These are phyloP conservation scores for Alternaria angustiovoidea DNA, from an alignment of 2,329 filamentous ascomycete genomes.

Conservation along the genomic window DNA sequence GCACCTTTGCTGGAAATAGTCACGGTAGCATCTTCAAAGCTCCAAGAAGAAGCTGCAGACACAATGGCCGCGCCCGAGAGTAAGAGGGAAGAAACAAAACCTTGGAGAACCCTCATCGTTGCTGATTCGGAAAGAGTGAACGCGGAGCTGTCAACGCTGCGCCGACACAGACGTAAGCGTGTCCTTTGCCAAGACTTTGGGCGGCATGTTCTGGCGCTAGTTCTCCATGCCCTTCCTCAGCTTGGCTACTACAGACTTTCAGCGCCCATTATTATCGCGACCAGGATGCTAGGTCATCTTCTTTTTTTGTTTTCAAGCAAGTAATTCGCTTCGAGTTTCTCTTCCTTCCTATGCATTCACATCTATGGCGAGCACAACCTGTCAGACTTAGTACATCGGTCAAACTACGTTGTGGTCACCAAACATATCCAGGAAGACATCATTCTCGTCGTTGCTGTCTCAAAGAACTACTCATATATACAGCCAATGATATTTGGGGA, in stretches of 20 bases:
- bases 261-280: no score
- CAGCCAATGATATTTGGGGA: not conserved
- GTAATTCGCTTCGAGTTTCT: no score
- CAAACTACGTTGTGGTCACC: not conserved
- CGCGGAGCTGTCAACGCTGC: slow-evolving; percentile 34
- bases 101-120: slow-evolving; percentile 54
- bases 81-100: slow-evolving; percentile 54
- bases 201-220: slow-evolving; percentile 21
- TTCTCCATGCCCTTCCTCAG: not conserved
- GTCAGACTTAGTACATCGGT: not conserved
- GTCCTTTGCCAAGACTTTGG: slow-evolving; percentile 25
- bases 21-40: slow-evolving; percentile 76
- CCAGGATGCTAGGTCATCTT: no score
- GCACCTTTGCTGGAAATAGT: slow-evolving; percentile 68
- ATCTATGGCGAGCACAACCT: no score
- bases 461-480: not conserved
- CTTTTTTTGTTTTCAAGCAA: no score
- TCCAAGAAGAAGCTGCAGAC: slow-evolving; percentile 68
- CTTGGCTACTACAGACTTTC: no score
- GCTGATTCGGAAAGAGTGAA: slow-evolving; percentile 34
- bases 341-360: no score
- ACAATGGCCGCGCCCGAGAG: slow-evolving; percentile 53
- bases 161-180: slow-evolving; percentile 27
- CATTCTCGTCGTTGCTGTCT: not conserved
- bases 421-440: not conserved